Evolutionary conservation across 805 yeast genomes (phyloP).

Genomic region (Candida chauliodis): DNA sequence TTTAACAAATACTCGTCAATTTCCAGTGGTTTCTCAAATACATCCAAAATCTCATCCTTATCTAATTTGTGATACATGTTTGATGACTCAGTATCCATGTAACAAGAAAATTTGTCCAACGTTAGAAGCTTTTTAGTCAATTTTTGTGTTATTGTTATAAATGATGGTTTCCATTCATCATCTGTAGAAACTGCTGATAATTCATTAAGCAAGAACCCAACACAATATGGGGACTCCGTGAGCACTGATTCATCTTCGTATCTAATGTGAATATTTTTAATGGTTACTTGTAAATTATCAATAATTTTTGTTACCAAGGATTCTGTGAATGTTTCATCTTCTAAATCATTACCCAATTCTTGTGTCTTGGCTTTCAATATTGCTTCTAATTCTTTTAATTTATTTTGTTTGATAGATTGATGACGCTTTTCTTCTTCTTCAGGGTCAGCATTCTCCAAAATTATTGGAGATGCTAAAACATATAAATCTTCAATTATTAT

Average conservation of each 20-base stretch:
- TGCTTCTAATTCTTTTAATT: conserved; percentile 63
- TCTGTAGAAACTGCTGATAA: conserved; percentile 90
- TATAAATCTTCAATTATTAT: conserved; percentile 83
- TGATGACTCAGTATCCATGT: conserved; percentile 71
- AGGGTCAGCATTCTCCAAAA: conserved; percentile 49
- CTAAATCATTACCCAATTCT: conserved; percentile 29
- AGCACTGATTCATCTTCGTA: conserved; percentile 79
- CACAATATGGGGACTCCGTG: conserved; percentile 70
- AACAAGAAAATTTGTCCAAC: conserved; percentile 68
- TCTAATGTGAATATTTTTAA: conserved; percentile 85
- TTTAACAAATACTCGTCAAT: conserved; percentile 49
- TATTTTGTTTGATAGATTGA: conserved; percentile 60
- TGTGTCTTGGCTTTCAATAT: conserved; percentile 47
- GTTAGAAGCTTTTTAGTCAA: conserved; percentile 75
- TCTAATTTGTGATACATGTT: conserved; percentile 33
- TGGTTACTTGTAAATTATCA: conserved; percentile 88
- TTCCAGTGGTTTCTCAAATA: conserved; percentile 38
- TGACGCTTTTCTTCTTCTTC: conserved; percentile 60
- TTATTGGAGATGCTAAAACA: conserved; percentile 73
- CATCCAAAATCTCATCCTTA: conserved; percentile 44
- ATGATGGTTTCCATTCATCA: conserved; percentile 78
- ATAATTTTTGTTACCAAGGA: conserved; percentile 83
- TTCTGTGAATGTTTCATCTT: conserved; percentile 82
- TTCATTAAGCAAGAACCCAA: conserved; percentile 82
- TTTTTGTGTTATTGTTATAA: conserved; percentile 65